Evolutionary conservation across 2,329 filamentous ascomycete genomes (phyloP).

Genomic region (Lojkania enalia): DNA sequence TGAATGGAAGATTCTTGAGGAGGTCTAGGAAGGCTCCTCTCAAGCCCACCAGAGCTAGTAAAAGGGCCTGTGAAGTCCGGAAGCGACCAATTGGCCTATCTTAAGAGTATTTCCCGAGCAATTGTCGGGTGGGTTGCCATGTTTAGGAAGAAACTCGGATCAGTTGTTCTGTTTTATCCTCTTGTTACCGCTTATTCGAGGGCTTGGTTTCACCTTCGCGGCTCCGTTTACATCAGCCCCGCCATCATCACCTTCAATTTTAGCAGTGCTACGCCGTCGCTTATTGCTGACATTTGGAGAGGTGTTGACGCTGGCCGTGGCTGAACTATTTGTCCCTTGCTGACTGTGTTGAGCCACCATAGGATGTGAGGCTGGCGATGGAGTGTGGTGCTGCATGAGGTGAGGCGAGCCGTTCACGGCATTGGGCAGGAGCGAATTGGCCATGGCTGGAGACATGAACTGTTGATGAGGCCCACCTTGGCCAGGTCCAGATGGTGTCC

Average conservation of each 20-base stretch:
- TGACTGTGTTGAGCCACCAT: conserved; percentile 63
- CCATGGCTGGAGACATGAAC: conserved; percentile 63
- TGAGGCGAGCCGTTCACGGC: conserved; percentile 57
- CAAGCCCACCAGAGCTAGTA: not conserved
- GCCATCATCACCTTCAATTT: conserved; percentile 60
- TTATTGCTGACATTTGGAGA: conserved; percentile 65
- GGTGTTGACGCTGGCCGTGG: conserved; percentile 61
- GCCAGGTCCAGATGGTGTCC: conserved; percentile 35
- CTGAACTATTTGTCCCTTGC: conserved; percentile 53
- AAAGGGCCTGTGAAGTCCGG: too few species aligned
- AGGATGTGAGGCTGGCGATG: conserved; percentile 51
- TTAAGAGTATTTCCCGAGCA: too few species aligned
- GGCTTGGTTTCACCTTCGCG: conserved; percentile 56
- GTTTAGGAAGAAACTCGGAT: not conserved
- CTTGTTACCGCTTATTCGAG: conserved; percentile 47
- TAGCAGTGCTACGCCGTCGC: conserved; percentile 63
- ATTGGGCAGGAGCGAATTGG: conserved; percentile 55
- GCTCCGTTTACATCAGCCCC: conserved; percentile 43
- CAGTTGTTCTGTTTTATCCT: conserved; percentile 32
- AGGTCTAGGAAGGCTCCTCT: not conserved
- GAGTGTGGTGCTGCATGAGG: conserved; percentile 47
- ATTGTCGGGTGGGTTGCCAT: not conserved
- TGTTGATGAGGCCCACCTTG: conserved; percentile 35
- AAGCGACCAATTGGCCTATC: too few species aligned
- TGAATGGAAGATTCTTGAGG: not conserved